Evolutionary conservation across 805 yeast genomes (phyloP).

Genomic region (Priceomyces carsonii): DNA sequence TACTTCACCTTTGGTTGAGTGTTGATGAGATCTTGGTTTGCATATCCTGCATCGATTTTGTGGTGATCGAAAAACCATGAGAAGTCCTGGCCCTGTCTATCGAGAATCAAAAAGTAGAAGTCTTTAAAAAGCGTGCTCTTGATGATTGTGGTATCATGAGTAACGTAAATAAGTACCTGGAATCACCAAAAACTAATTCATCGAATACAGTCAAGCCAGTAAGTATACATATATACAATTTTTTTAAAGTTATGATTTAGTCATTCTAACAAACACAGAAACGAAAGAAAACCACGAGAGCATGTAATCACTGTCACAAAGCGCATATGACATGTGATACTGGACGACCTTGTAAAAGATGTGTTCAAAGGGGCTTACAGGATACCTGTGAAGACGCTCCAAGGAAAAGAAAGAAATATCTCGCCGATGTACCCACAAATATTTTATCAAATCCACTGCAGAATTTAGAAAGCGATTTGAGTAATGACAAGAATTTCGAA

Average conservation of each 20-base stretch:
- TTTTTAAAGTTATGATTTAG: background rate
- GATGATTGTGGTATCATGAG: constrained; percentile 1
- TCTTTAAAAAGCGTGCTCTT: no score
- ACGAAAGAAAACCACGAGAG: constrained; percentile 72
- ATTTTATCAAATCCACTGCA: constrained; percentile 10
- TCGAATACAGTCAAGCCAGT: constrained; percentile 1
- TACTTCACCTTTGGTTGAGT: no score
- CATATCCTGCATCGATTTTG: no score
- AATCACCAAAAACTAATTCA: background rate
- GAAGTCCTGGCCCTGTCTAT: no score
- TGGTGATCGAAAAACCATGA: no score
- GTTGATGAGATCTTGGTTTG: no score
- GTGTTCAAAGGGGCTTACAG: constrained; percentile 67
- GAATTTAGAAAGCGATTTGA: background rate
- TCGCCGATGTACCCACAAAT: constrained; percentile 56
- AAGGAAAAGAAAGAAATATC: constrained; percentile 78
- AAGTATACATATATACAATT: constrained; percentile 1
- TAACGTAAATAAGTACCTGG: background rate
- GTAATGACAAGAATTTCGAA: background rate
- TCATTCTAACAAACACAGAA: constrained; percentile 18
- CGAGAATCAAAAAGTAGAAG: no score
- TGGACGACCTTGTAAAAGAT: constrained; percentile 78
- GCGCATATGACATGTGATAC: constrained; percentile 93
- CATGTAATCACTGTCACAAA: constrained; percentile 88
- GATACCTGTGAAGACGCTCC: constrained; percentile 86